Evolutionary conservation across 441 rosid species (phyloP).

Genomic region (Croton laevigatus): DNA sequence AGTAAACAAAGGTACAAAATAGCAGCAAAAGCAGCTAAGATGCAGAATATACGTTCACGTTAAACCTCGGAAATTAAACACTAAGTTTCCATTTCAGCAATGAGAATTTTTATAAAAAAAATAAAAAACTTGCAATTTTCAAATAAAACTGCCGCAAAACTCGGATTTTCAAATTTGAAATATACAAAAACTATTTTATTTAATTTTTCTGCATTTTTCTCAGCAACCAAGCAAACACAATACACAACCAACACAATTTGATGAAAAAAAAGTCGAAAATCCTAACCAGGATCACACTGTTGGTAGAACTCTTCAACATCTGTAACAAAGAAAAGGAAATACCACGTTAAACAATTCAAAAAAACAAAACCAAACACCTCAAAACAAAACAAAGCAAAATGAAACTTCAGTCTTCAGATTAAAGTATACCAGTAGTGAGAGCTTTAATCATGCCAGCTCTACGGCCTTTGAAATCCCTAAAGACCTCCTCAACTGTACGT

Average conservation of each 20-base stretch:
- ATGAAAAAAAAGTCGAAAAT: not conserved
- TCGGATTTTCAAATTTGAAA: not conserved
- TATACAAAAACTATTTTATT: not conserved
- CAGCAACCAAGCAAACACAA: conserved; percentile 21
- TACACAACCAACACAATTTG: not conserved
- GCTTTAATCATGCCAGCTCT: conserved; percentile 73
- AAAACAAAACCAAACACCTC: not conserved
- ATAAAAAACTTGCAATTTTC: not conserved
- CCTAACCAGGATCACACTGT: conserved; percentile 80
- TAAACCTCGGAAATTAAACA: not conserved
- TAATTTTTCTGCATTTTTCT: conserved; percentile 21
- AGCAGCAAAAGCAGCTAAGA: not conserved
- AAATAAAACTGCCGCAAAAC: not conserved
- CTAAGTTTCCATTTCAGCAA: not conserved
- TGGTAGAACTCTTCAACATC: conserved; percentile 72
- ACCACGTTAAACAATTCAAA: not conserved
- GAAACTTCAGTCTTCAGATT: not conserved
- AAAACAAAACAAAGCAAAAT: not conserved
- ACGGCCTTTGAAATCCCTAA: conserved; percentile 73
- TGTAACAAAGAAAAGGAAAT: conserved; percentile 28
- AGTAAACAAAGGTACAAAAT: not conserved
- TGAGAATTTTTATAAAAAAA: not conserved
- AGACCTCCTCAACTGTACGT: conserved; percentile 77
- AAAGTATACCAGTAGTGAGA: conserved; percentile 47
- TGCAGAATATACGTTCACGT: not conserved